These are phyloP conservation scores for Penicillium sp. DNA, from an alignment of 2,329 filamentous ascomycete species.

Conservation along the genomic window DNA sequence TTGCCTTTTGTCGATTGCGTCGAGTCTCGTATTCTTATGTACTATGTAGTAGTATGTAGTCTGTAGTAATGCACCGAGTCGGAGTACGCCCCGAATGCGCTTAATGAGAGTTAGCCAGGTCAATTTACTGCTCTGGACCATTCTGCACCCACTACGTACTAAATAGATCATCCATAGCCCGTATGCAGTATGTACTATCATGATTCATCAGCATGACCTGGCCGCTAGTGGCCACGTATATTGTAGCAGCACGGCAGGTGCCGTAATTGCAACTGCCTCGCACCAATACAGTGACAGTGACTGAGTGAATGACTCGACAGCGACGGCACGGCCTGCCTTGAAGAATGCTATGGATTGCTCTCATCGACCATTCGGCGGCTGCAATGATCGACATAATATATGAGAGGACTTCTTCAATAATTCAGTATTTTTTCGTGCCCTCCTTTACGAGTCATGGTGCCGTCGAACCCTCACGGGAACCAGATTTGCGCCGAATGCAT, in stretches of 20 bases:
- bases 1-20: background rate
- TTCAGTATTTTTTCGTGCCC: background rate
- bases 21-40: background rate
- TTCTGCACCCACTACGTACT: background rate
- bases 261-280: background rate
- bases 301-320: background rate
- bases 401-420: background rate
- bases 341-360: background rate
- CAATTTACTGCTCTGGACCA: background rate
- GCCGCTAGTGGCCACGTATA: background rate
- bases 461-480: background rate
- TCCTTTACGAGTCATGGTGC: background rate
- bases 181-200: too few relatives aligned
- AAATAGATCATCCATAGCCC: background rate
- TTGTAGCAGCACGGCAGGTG: background rate
- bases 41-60: background rate
- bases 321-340: background rate
- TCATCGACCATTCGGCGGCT: background rate
- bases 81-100: background rate
- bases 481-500: background rate
- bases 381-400: background rate
- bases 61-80: background rate
- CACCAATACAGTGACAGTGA: background rate
- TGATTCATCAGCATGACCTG: background rate
- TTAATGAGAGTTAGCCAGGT: background rate